Evolutionary conservation across 768 basidiomycete species (phyloP), one percentile per base, ranked within the genome.

Genomic region (Tricholoma terreum): DNA sequence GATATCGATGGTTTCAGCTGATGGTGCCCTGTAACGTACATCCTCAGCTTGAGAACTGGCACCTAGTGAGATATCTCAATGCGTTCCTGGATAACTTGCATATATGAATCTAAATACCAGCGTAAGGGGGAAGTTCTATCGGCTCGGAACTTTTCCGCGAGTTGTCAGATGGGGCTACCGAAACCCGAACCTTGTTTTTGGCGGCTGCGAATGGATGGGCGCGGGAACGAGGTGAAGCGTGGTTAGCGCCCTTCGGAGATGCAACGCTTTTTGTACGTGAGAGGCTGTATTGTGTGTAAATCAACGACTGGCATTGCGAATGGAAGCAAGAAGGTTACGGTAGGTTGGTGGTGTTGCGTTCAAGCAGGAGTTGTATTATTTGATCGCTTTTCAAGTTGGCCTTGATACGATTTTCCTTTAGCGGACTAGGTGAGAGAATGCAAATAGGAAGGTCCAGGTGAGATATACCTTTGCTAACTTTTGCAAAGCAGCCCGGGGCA

Each of bases 311-410:
- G n/a, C 9, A 12, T 4, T 9, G 45, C 24, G 22, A n/a, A 48
- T 31, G 46, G 15, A 49, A 15, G 27, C 8, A 49, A 17, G 14
- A 31, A 22, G 17, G 3, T 17, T 9, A 31, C 43, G 9, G 22
- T 12, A 24, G 11, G 9, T 45, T 14, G 38, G 54, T 49, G 1
- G 35, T 33, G n/a, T 17, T 24, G 45, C 54, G 55, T 50, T 60
- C 22, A 14, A 64, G 33, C 36, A 64, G 58, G 9, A 59, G 50
- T n/a, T 61, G 38, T 38, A 64, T 63, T 36, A 66, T 63, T n/a
- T 45, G 34, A 34, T 58, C 49, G n/a, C 52, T 56, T 38, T 61
- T 66, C 50, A 63, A 48, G 48, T 66, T 66, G 11, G 61, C 65
- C 40, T 63, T 66, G 31, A 66, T 57, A 6, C 43, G 34, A 42